phyloP scores from a whole-genome alignment of 2,329 filamentous ascomycete genomes.

The Botryotinia globosa region DNA sequence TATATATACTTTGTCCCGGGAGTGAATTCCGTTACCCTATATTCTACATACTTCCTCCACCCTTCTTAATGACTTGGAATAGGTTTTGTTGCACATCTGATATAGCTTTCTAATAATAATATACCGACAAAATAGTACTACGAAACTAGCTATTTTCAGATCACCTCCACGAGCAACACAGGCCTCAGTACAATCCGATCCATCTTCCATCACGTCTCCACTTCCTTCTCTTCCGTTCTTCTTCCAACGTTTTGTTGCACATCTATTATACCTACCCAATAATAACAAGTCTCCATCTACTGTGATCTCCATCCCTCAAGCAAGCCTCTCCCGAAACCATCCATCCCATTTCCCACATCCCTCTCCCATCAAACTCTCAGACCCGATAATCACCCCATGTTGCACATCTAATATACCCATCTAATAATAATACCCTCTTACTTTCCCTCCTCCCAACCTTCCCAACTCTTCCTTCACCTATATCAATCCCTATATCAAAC shows the following conservation, averaged over 20 bases:
- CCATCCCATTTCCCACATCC: not conserved
- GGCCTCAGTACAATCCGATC: not conserved
- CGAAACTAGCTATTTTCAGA: not conserved
- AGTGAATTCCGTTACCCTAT: not conserved
- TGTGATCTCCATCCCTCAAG: not conserved
- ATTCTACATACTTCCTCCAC: not conserved
- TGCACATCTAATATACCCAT: conserved; percentile 17
- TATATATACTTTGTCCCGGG: not conserved
- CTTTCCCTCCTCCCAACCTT: not conserved
- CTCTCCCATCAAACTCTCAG: not conserved
- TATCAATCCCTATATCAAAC: not conserved
- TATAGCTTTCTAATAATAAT: conserved; percentile 9
- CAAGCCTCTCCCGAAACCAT: not conserved
- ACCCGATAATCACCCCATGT: not conserved
- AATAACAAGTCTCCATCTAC: not conserved
- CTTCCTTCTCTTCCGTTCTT: not conserved
- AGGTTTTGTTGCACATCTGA: conserved; percentile 5
- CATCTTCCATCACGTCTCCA: not conserved
- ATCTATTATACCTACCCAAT: not conserved
- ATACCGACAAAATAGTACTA: not conserved
- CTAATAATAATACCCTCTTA: conserved; percentile 11
- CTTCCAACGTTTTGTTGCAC: not conserved
- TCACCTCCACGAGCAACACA: not conserved
- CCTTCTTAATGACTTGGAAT: not conserved
- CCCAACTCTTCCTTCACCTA: not conserved